Evolutionary conservation across 768 basidiomycete genomes (phyloP), one percentile per base, ranked within the genome.

Genomic region (Infundibulicybe gibba): DNA sequence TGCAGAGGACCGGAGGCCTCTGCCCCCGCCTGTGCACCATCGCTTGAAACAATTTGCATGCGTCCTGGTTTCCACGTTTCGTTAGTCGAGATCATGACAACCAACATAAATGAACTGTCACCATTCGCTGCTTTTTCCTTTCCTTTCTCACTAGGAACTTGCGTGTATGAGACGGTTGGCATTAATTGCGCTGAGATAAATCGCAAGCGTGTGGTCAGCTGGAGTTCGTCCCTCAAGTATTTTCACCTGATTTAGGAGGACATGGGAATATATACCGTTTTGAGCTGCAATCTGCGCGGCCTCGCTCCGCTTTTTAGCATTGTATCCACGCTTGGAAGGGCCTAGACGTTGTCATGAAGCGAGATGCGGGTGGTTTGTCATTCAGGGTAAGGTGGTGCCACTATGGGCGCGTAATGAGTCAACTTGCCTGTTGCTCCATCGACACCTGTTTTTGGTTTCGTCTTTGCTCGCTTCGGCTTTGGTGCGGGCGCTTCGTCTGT

Each of bases 231-330:
- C 46, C 32, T 21, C 20, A 25, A 52, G 46, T 40, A 43, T 34
- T 39, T 37, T 32, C 42, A 42, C 43, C 31, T 40, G 55, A 47
- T 6, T 11, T 12, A 25, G 20, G 47, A 45, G 43, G 31, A 61
- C 70, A 25, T 8, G n/a, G n/a, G n/a, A 25, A 25, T 25, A 25
- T 48, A n/a, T 57, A 87, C 86, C 82, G 55, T 80, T 83, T 59
- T 82, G 77, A 37, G 80, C 79, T 25, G 77, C 75, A 56, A 80
- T 79, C 54, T 81, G 77, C 2, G 81, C 83, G 19, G 81, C 80
- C 48, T 88, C 86, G 51, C 65, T 82, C 48, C 86, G 83, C 64
- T 86, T 88, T 70, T 83, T 87, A 44, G 81, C 69, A 51, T 75
- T 85, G 54, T 82, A 83, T 37, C 83, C 85, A 54, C 85, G 80